These are phyloP conservation scores for Malus fusca DNA, from an alignment of 306 rosid genomes.

Conservation along the genomic window DNA sequence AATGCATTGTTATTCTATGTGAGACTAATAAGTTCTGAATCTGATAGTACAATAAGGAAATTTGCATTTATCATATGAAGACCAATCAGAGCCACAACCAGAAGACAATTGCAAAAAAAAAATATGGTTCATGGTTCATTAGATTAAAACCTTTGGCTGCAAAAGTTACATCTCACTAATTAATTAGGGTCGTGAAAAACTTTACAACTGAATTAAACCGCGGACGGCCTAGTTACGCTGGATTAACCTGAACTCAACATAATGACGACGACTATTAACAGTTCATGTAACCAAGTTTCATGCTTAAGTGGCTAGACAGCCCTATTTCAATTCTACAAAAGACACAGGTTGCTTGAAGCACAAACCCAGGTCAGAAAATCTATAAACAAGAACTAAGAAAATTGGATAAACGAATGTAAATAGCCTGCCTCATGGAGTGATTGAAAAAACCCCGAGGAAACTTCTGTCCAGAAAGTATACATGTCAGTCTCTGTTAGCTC, in stretches of 20 bases:
- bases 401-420: conserved; percentile 28
- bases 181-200: not conserved
- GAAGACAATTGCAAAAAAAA: not conserved
- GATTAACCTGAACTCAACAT: not conserved
- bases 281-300: not conserved
- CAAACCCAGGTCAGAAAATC: conserved; percentile 29
- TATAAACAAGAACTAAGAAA: conserved; percentile 30
- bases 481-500: conserved; percentile 27
- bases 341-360: conserved; percentile 18
- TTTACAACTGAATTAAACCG: conserved; percentile 14
- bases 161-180: conserved; percentile 10
- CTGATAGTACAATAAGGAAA: not conserved
- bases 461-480: conserved; percentile 21
- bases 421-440: conserved; percentile 21
- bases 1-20: too few relatives aligned
- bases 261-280: not conserved
- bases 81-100: not conserved
- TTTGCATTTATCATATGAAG: not conserved
- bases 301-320: conserved; percentile 13
- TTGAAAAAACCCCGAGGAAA: conserved; percentile 16
- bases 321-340: conserved; percentile 7
- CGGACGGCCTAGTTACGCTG: conserved; percentile 8
- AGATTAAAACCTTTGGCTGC: conserved; percentile 8
- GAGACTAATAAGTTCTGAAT: too few relatives aligned
- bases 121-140: not conserved